Conservation (phyloP, 495 filamentous ascomycete genomes). For the Aspergillus nidulans region DNA sequence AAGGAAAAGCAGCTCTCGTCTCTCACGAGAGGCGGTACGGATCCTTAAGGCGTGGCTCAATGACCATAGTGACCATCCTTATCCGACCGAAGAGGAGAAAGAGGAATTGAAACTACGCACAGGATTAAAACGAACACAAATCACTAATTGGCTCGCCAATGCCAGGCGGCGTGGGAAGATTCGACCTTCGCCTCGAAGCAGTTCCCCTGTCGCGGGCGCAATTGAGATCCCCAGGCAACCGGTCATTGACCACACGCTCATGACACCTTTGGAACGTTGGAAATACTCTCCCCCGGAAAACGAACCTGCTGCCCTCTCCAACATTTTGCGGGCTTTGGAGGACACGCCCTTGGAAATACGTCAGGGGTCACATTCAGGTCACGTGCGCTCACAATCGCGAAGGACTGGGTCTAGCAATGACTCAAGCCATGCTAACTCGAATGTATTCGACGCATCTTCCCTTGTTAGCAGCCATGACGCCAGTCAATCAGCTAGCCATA, state of each 20-base stretch:
- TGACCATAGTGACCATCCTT: conserved; percentile 69
- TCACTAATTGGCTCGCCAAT: conserved; percentile 85
- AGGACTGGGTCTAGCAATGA: conserved; percentile 57
- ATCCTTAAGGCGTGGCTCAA: conserved; percentile 75
- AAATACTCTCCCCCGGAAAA: conserved; percentile 80
- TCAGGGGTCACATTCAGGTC: conserved; percentile 36
- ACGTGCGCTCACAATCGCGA: conserved; percentile 45
- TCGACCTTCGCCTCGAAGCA: conserved; percentile 52
- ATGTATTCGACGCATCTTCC: conserved; percentile 63
- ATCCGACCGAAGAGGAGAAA: conserved; percentile 78
- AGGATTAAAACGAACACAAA: conserved; percentile 69
- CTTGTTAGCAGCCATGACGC: conserved; percentile 64
- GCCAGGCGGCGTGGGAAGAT: conserved; percentile 74
- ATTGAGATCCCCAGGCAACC: conserved; percentile 62
- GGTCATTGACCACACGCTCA: conserved; percentile 48
- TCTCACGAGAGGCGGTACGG: conserved; percentile 68
- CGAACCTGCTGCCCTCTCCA: conserved; percentile 75
- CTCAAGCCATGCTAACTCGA: conserved; percentile 59
- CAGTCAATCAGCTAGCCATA: conserved; percentile 64
- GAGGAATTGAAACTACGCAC: conserved; percentile 66
- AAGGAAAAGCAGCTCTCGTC: conserved; percentile 57
- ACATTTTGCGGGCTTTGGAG: conserved; percentile 72
- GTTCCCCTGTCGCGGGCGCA: conserved; percentile 54
- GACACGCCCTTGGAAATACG: conserved; percentile 53
- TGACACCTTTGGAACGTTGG: conserved; percentile 85